Evolutionary conservation across 2,329 filamentous ascomycete genomes (phyloP).

Genomic region (Neoarthrinium moseri): DNA sequence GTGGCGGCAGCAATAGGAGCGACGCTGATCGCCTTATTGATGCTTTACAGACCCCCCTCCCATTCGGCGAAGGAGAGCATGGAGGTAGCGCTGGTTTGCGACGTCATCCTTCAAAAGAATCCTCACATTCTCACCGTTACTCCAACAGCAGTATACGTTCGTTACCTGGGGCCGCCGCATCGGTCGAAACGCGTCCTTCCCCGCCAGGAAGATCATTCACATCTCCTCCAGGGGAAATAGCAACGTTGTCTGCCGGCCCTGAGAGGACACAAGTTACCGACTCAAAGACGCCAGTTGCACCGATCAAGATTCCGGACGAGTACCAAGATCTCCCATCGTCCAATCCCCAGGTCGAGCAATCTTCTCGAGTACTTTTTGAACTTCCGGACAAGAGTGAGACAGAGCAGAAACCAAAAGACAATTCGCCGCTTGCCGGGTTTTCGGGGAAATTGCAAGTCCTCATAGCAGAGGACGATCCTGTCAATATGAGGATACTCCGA

Average conservation of each 20-base stretch:
- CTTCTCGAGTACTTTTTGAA: constrained; percentile 39
- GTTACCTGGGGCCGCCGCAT: constrained; percentile 3
- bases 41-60: constrained; percentile 63
- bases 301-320: constrained; percentile 49
- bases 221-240: constrained; percentile 3
- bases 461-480: constrained; percentile 84
- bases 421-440: background rate
- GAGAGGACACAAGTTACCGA: constrained; percentile 41
- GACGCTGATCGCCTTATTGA: constrained; percentile 72
- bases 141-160: constrained; percentile 13
- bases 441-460: constrained; percentile 58
- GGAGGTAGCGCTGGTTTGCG: constrained; percentile 12
- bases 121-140: background rate
- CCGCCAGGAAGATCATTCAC: constrained; percentile 1
- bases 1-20: constrained; percentile 51
- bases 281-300: constrained; percentile 42
- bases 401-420: background rate
- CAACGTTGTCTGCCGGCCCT: constrained; percentile 24
- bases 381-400: constrained; percentile 20
- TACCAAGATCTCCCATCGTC: constrained; percentile 33
- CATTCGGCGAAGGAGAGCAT: constrained; percentile 37
- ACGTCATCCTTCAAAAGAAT: constrained; percentile 18
- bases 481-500: constrained; percentile 79
- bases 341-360: constrained; percentile 25
- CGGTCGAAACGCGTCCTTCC: background rate